A percentile compares a stretch with the other conserved stretches of the same genome.
Evolutionary conservation across 2,329 filamentous ascomycete genomes (phyloP).

Genomic region (Seiridium unicorne): DNA sequence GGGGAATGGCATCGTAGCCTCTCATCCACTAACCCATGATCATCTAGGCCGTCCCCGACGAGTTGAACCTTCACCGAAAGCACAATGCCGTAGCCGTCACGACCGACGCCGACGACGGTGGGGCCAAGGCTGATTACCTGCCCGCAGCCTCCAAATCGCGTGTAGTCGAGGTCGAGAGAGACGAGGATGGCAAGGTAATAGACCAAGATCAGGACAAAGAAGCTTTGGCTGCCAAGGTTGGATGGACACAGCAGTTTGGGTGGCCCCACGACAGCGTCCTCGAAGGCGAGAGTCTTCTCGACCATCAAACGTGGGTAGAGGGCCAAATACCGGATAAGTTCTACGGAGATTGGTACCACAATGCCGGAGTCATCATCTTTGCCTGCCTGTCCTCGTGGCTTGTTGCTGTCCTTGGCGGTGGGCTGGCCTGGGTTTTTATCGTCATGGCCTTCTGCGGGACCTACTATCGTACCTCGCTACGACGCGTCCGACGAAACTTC

Average conservation of each 20-base stretch:
- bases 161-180: conserved; percentile 55
- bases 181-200: conserved; percentile 47
- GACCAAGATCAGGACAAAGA: conserved; percentile 54
- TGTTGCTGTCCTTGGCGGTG: conserved; percentile 83
- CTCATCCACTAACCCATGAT: neutral
- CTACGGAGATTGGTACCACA: conserved; percentile 98
- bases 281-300: conserved; percentile 69
- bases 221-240: conserved; percentile 58
- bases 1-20: neutral
- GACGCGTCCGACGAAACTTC: conserved; percentile 91
- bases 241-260: conserved; percentile 88
- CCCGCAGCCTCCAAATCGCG: conserved; percentile 71
- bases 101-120: conserved; percentile 76
- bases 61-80: conserved; percentile 59
- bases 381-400: conserved; percentile 90
- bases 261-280: conserved; percentile 56
- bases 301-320: conserved; percentile 88
- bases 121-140: conserved; percentile 70
- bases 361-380: conserved; percentile 90
- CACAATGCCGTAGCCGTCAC: conserved; percentile 68
- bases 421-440: conserved; percentile 88
- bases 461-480: conserved; percentile 94
- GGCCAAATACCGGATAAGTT: conserved; percentile 82
- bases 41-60: conserved; percentile 58
- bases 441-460: conserved; percentile 91